phyloP scores from a whole-genome alignment of 2,329 filamentous ascomycete genomes.

The Immersiporthe knoxdaviesiana region DNA sequence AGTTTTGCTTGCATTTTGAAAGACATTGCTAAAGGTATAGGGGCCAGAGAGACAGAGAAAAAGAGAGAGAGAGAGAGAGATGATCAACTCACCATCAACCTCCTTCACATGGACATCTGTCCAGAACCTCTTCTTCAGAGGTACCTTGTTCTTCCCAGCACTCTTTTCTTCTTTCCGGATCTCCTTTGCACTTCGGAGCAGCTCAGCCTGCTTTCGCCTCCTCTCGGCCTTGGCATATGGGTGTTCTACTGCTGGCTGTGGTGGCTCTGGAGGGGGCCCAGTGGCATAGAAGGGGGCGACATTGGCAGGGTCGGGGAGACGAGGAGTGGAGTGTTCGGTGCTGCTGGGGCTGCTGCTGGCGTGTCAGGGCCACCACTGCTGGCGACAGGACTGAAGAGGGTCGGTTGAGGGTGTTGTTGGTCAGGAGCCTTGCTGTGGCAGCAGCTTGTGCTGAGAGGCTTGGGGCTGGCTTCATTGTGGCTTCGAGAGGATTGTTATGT shows the following conservation, averaged over 20 bases:
- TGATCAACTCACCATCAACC: constrained; percentile 57
- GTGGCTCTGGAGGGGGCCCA: constrained; percentile 62
- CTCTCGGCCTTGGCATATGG: constrained; percentile 51
- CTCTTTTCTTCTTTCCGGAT: constrained; percentile 40
- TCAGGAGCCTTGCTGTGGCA: constrained; percentile 4
- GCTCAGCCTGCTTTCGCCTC: constrained; percentile 56
- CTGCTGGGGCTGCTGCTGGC: no score
- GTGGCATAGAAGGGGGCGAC: constrained; percentile 58
- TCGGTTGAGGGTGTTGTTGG: constrained; percentile 2
- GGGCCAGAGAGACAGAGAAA: neutral
- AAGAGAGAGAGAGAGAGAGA: neutral
- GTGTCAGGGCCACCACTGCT: neutral
- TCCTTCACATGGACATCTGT: constrained; percentile 75
- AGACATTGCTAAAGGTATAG: neutral
- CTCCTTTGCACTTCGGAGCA: constrained; percentile 55
- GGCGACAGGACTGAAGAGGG: neutral
- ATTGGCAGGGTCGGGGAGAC: constrained; percentile 45
- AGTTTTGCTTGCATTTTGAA: constrained; percentile 16
- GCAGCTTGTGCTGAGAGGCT: constrained; percentile 16
- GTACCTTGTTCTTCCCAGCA: constrained; percentile 26
- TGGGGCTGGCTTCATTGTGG: constrained; percentile 21
- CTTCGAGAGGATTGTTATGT: neutral
- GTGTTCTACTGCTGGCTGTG: constrained; percentile 47
- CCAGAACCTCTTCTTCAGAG: constrained; percentile 80
- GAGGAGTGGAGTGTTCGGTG: constrained; percentile 37